Percentiles rank a stretch among this genome's conserved stretches.
Conservation (phyloP, 345 rosid species). For the Sisymbrium irio region DNA sequence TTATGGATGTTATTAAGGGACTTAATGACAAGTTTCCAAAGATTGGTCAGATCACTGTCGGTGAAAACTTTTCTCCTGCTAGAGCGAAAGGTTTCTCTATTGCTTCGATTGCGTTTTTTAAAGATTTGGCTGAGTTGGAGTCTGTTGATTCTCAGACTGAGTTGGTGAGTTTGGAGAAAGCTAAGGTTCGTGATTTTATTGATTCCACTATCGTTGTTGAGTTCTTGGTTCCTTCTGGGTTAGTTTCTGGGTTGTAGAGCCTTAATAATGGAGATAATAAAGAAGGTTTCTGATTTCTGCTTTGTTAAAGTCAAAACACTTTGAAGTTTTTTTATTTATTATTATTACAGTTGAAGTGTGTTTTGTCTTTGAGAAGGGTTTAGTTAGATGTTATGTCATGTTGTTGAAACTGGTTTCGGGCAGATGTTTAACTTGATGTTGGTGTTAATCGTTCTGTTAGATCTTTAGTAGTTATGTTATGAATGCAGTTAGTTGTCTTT, state of each 20-base stretch:
- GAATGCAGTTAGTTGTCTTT: too few species aligned
- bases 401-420: too few species aligned
- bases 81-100: conserved; percentile 76
- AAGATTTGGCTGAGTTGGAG: conserved; percentile 53
- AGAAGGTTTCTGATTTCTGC: too few species aligned
- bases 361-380: too few species aligned
- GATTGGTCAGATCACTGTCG: conserved; percentile 53
- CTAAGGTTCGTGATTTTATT: conserved; percentile 51
- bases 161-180: conserved; percentile 49
- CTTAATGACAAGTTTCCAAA: conserved; percentile 40
- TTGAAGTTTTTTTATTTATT: too few species aligned
- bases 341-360: too few species aligned
- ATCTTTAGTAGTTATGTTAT: too few species aligned
- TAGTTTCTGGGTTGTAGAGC: conserved; percentile 10
- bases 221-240: conserved; percentile 48
- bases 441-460: too few species aligned
- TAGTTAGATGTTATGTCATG: too few species aligned
- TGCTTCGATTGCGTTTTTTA: conserved; percentile 68
- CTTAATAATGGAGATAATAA: background rate
- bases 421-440: too few species aligned
- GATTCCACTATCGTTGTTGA: conserved; percentile 66
- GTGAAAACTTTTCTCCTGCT: conserved; percentile 84
- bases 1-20: conserved; percentile 44
- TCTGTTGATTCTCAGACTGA: conserved; percentile 34
- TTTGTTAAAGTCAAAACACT: too few species aligned